These are phyloP conservation scores for Russula sp. DNA, from an alignment of 768 basidiomycete genomes.

Conservation along the genomic window DNA sequence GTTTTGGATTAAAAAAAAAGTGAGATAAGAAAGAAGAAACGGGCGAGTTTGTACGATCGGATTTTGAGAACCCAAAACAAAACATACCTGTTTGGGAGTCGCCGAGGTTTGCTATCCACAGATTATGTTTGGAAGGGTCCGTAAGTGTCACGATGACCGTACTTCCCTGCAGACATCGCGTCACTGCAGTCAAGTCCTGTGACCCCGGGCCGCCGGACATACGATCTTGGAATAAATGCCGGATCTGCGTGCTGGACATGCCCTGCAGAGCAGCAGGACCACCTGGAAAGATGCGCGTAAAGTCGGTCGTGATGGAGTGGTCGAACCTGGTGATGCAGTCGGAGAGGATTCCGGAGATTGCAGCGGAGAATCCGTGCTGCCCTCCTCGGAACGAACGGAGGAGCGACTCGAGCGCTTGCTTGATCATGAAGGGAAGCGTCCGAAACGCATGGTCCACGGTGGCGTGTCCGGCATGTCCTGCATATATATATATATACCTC, in stretches of 20 bases:
- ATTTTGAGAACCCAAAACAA: no score
- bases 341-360: constrained; percentile 42
- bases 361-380: constrained; percentile 33
- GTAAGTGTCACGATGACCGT: constrained; percentile 72
- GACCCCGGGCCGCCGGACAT: no score
- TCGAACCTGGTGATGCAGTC: constrained; percentile 45
- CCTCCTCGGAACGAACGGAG: constrained; percentile 33
- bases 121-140: constrained; percentile 62
- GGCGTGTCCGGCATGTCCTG: constrained; percentile 50
- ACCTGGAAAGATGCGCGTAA: constrained; percentile 50
- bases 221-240: constrained; percentile 60
- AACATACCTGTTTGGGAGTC: constrained; percentile 73
- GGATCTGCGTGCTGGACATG: constrained; percentile 52
- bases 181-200: constrained; percentile 59
- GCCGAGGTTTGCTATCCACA: constrained; percentile 80
- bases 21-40: not conserved
- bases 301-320: constrained; percentile 43
- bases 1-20: constrained; percentile 11
- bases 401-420: constrained; percentile 40
- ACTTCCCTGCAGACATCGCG: constrained; percentile 76
- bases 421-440: constrained; percentile 44
- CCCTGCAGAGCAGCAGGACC: constrained; percentile 47
- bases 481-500: no score
- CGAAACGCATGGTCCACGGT: constrained; percentile 47
- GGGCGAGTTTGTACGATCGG: not conserved